Evolutionary conservation across 306 rosid species (phyloP).

Genomic region (Betula pendula): DNA sequence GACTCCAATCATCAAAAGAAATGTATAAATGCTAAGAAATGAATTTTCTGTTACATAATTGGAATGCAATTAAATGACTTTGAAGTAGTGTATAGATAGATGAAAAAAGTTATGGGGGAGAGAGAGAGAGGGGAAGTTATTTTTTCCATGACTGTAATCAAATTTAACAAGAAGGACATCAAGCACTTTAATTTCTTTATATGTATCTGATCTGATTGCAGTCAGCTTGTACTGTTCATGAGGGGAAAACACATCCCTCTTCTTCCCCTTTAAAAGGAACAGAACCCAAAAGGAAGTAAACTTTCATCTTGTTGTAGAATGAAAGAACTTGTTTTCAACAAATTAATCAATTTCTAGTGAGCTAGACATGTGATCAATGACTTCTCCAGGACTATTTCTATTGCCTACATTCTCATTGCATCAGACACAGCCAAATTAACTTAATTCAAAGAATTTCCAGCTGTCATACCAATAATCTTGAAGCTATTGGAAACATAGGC

Average conservation of each 20-base stretch:
- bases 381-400: not conserved
- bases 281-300: not conserved
- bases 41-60: not conserved
- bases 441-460: not conserved
- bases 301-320: not conserved
- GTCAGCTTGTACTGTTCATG: not conserved
- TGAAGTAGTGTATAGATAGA: not conserved
- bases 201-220: not conserved
- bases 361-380: not conserved
- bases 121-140: not conserved
- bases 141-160: not conserved
- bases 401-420: not conserved
- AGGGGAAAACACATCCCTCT: not conserved
- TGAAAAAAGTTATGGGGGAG: not conserved
- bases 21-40: not conserved
- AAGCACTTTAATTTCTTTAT: not conserved
- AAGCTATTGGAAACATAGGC: not conserved
- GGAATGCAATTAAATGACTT: not conserved
- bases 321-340: not conserved
- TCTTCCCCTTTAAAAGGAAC: no score
- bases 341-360: not conserved
- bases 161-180: not conserved
- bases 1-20: not conserved
- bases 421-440: not conserved
- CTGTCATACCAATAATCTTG: not conserved